A percentile compares a stretch with the other conserved stretches of the same genome.
Conservation (phyloP, 495 filamentous ascomycete genomes). For the Pseudomonodictys pantanalensis region DNA sequence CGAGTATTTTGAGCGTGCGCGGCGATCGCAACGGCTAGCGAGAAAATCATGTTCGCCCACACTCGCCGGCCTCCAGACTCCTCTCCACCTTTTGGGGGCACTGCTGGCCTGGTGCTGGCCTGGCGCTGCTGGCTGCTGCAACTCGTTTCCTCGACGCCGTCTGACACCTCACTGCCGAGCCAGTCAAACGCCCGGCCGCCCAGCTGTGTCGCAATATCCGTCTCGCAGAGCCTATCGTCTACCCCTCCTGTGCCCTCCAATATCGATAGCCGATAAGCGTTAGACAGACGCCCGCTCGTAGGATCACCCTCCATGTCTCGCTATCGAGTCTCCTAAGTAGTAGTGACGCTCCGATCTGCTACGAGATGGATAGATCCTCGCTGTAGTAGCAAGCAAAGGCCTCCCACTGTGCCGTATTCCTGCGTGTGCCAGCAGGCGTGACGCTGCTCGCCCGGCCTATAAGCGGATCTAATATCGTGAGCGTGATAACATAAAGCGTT, state of each 20-base stretch:
- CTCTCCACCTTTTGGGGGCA: neutral
- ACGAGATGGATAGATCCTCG: too few species aligned
- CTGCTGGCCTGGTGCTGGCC: neutral
- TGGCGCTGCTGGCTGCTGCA: neutral
- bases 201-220: slow-evolving; percentile 18
- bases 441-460: slow-evolving; percentile 7
- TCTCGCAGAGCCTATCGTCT: slow-evolving; percentile 15
- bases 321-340: neutral
- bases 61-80: too few species aligned
- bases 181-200: slow-evolving; percentile 6
- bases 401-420: too few species aligned
- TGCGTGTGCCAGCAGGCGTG: neutral
- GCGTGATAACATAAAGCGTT: neutral
- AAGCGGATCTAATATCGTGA: slow-evolving; percentile 7
- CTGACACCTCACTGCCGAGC: slow-evolving; percentile 3
- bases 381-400: neutral
- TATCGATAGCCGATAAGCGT: slow-evolving; percentile 25
- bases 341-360: too few species aligned
- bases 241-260: slow-evolving; percentile 22
- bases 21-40: neutral
- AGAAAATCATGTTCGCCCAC: neutral
- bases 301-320: too few species aligned
- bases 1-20: neutral
- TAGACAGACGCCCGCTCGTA: neutral
- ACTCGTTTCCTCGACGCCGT: neutral